Conservation (phyloP, 768 basidiomycete species). For the Flagelloscypha sp. region DNA sequence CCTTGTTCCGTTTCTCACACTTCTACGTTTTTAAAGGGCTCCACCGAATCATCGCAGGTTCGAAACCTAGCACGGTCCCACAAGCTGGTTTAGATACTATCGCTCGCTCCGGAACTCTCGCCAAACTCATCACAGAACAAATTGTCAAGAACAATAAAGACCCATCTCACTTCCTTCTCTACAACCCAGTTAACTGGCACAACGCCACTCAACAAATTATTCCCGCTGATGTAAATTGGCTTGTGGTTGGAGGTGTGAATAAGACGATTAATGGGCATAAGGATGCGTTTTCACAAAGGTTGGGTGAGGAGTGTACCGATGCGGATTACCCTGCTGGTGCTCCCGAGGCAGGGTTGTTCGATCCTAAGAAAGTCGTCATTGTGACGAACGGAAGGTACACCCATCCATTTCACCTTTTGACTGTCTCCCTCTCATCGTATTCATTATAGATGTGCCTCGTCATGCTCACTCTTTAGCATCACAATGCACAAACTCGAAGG, state of each 20-base stretch:
- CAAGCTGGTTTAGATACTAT: slow-evolving; percentile 29
- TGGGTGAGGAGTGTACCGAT: slow-evolving; percentile 40
- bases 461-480: slow-evolving; percentile 29
- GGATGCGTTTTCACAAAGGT: slow-evolving; percentile 24
- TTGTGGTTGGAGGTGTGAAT: slow-evolving; percentile 20
- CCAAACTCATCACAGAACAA: slow-evolving; percentile 21
- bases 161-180: slow-evolving; percentile 18
- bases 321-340: slow-evolving; percentile 19
- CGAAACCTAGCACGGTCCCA: slow-evolving; percentile 23
- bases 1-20: not conserved
- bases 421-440: not conserved
- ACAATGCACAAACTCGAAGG: slow-evolving; percentile 28
- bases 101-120: slow-evolving; percentile 23
- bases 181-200: slow-evolving; percentile 23
- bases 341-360: slow-evolving; percentile 22
- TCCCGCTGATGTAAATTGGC: slow-evolving; percentile 22
- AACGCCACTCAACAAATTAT: slow-evolving; percentile 22
- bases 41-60: slow-evolving; percentile 26
- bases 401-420: slow-evolving; percentile 2
- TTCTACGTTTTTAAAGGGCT: slow-evolving; percentile 19
- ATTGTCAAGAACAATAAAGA: slow-evolving; percentile 20
- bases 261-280: slow-evolving; percentile 22
- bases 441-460: slow-evolving; percentile 18
- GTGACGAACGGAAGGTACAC: slow-evolving; percentile 24
- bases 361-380: slow-evolving; percentile 21